A percentile compares a stretch with the other conserved stretches of the same genome.
Conservation (phyloP, 1,284 basidiomycete genomes). For the Anthracocystis setariae region DNA sequence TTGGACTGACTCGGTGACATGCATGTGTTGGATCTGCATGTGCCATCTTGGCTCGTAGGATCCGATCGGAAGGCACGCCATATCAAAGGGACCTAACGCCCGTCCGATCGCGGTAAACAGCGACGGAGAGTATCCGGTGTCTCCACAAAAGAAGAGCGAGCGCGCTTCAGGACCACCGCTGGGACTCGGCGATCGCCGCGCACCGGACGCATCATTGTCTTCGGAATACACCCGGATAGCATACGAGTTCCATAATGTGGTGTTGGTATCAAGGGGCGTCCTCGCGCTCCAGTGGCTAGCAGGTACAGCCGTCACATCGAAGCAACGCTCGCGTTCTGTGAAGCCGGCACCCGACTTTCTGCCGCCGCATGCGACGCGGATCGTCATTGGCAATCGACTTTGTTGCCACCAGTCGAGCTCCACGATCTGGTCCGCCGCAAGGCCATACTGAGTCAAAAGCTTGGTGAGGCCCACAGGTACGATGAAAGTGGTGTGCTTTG, state of each 20-base stretch:
- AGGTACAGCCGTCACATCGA: constrained; percentile 52
- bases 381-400: constrained; percentile 7
- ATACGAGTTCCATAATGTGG: constrained; percentile 68
- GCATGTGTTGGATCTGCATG: constrained; percentile 59
- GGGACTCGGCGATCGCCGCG: constrained; percentile 8
- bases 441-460: constrained; percentile 53
- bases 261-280: constrained; percentile 70
- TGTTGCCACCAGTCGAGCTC: constrained; percentile 68
- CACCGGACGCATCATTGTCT: background rate
- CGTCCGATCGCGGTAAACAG: constrained; percentile 69
- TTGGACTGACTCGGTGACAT: constrained; percentile 49
- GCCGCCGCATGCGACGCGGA: constrained; percentile 20
- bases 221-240: constrained; percentile 39
- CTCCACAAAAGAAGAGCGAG: constrained; percentile 69
- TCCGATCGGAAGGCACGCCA: constrained; percentile 70
- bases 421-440: constrained; percentile 40
- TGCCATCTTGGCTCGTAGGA: constrained; percentile 64
- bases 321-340: constrained; percentile 9
- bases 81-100: constrained; percentile 69
- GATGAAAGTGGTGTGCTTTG: constrained; percentile 53
- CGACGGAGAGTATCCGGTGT: constrained; percentile 68
- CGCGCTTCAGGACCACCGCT: constrained; percentile 6
- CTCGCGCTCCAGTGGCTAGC: constrained; percentile 71
- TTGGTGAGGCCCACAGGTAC: constrained; percentile 59
- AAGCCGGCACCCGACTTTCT: background rate